These are phyloP conservation scores for Aegilops speltoides DNA, from an alignment of 176 grass and related monocot genomes.

Conservation along the genomic window DNA sequence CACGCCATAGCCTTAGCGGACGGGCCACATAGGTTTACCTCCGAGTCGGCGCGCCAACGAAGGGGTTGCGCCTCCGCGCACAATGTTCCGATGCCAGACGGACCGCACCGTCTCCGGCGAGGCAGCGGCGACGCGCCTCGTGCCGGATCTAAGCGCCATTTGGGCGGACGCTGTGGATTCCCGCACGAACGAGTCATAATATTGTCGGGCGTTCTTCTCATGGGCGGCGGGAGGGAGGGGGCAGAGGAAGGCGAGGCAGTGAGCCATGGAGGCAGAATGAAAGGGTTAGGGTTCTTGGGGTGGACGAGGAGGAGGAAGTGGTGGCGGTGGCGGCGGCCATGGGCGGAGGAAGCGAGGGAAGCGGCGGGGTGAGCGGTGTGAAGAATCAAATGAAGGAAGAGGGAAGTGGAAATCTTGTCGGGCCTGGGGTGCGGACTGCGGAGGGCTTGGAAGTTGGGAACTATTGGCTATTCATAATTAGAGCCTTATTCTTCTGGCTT, in stretches of 20 bases:
- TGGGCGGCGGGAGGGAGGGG: constrained; percentile 22
- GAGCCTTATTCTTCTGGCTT: neutral
- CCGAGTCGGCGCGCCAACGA: no score
- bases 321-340: constrained; percentile 28
- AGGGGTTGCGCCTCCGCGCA: no score
- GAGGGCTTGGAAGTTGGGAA: neutral
- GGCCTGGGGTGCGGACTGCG: neutral
- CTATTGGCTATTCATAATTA: neutral
- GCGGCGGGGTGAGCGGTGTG: constrained; percentile 19
- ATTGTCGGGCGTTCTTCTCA: no score
- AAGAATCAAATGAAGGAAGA: constrained; percentile 33
- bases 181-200: no score
- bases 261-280: constrained; percentile 37
- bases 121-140: no score
- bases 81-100: no score
- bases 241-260: constrained; percentile 41
- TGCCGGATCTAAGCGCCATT: no score
- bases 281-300: constrained; percentile 24
- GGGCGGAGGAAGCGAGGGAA: constrained; percentile 7
- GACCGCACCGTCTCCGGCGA: no score
- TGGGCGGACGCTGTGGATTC: no score
- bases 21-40: no score
- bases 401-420: constrained; percentile 24
- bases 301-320: neutral
- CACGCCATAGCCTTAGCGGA: no score